These are phyloP conservation scores for Brachypodium distachyon DNA, from an alignment of 202 grass and related monocot genomes.

Conservation along the genomic window DNA sequence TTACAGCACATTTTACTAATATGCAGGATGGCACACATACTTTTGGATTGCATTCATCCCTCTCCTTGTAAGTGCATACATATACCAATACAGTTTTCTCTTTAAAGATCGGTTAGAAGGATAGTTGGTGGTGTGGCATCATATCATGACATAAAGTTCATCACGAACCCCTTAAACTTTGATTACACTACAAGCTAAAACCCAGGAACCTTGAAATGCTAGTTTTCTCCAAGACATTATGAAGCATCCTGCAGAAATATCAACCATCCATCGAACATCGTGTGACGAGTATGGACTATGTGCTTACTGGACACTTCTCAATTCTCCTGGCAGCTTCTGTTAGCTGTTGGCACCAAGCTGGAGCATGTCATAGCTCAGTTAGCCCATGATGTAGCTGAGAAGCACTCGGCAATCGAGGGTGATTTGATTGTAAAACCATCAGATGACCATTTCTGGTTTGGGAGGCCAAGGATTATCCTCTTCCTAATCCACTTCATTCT, in stretches of 20 bases:
- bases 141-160: neutral
- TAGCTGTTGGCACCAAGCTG: conserved; percentile 69
- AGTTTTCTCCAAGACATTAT: neutral
- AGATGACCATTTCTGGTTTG: conserved; percentile 74
- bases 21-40: conserved; percentile 82
- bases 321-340: conserved; percentile 49
- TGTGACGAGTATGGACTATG: neutral
- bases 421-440: conserved; percentile 74
- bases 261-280: neutral
- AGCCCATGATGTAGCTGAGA: conserved; percentile 72
- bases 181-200: neutral
- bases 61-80: conserved; percentile 54
- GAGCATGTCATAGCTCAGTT: conserved; percentile 70
- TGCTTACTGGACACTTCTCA: neutral
- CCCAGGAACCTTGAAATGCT: neutral
- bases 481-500: conserved; percentile 79
- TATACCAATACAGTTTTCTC: neutral
- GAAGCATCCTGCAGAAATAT: neutral
- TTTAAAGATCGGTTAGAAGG: neutral
- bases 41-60: conserved; percentile 96
- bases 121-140: neutral
- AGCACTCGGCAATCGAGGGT: conserved; percentile 40
- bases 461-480: conserved; percentile 35
- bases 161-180: neutral
- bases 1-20: conserved; percentile 10